Percentiles rank a stretch among this genome's conserved stretches.
These are phyloP conservation scores for Zymoseptoria tritici DNA, from an alignment of 2,329 filamentous ascomycete species.

Conservation along the genomic window DNA sequence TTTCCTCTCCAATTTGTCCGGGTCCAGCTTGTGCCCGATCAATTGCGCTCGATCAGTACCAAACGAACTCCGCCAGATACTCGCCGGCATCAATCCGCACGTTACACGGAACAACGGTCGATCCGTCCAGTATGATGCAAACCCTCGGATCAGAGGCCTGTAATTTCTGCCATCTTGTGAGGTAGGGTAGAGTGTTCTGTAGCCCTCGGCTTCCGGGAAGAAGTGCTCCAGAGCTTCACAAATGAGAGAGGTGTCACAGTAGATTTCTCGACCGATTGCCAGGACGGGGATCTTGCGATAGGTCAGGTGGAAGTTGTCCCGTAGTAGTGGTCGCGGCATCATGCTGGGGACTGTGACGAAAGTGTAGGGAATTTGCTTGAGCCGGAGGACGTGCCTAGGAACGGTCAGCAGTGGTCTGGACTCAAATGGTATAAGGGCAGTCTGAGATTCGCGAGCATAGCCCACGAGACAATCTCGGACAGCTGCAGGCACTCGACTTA, in stretches of 20 bases:
- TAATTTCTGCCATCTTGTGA: constrained; percentile 30
- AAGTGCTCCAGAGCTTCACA: constrained; percentile 26
- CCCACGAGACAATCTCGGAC: too few relatives aligned
- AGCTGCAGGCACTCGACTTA: too few relatives aligned
- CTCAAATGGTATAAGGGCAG: too few relatives aligned
- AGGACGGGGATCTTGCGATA: constrained; percentile 35
- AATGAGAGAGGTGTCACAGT: constrained; percentile 31
- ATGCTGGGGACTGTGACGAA: constrained; percentile 35
- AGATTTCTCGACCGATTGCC: constrained; percentile 27
- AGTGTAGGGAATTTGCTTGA: constrained; percentile 34
- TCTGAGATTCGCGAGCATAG: too few relatives aligned
- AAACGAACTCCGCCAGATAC: constrained; percentile 35
- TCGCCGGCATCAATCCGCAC: constrained; percentile 35
- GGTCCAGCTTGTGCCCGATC: constrained; percentile 34
- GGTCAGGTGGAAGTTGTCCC: constrained; percentile 30
- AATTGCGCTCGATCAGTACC: constrained; percentile 33
- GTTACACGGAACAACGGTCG: constrained; percentile 34
- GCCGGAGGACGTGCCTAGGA: constrained; percentile 22
- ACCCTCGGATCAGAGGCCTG: constrained; percentile 31
- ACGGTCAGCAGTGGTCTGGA: too few relatives aligned
- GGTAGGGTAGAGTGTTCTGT: constrained; percentile 30
- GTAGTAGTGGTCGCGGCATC: constrained; percentile 33
- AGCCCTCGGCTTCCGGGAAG: constrained; percentile 27
- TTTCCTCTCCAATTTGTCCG: constrained; percentile 34
- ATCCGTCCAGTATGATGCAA: constrained; percentile 37